Base-by-base conservation (phyloP, 176 grass and related monocot species). In the Oryza brachyantha region DNA sequence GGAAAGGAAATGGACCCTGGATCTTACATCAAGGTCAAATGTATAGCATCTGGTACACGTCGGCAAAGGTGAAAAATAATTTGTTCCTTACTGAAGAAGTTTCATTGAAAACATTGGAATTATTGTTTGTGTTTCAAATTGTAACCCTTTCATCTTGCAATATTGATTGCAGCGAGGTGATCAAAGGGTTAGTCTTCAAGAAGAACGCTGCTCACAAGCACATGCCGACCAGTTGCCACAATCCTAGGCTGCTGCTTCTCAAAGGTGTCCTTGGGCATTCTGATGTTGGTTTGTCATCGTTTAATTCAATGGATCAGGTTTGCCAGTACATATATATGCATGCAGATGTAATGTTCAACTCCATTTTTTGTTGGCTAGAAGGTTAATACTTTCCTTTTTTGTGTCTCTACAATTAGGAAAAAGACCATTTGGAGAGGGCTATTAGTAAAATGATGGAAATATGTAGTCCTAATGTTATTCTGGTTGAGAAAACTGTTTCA, bases 1-100 rank as follows among this genome's bases (percentile, higher is more conserved):
- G 96, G 96, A 72, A 93, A 88, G 78, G 96, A 94, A 80, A 99
- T 99, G 96, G 96, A 99, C 83, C 90, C 92, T 78, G 88, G 90
- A 68, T 91, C 88, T 24, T 99, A 99, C 81, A 89, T 96, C 79
- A 99, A 99, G 88, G 90, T 99, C 73, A 99, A 99, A 78, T 99
- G 92, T 50, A 55, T 99, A 69, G 90, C 96, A 72, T 88, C 92
- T 73, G 96, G 96, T 74, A 79, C 69, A 72, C 90, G 61, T 3
- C 32, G 85, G 63, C 88, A 99, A 86, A 99, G 92, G 96, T 99
- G 87, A 70, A 82, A 43, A n/a, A 26, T 71, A 5, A 26, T 22
- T 45, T 58, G 2, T 32, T 66, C 65, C 13, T n/a, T n/a, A 27
- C 21, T 54, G 10, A 28, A 27, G 41, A 27, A 43, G 72, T 32